Evolutionary conservation across 805 yeast genomes (phyloP), one percentile per base, ranked within the genome.

Genomic region (Debaryomyces castellii): DNA sequence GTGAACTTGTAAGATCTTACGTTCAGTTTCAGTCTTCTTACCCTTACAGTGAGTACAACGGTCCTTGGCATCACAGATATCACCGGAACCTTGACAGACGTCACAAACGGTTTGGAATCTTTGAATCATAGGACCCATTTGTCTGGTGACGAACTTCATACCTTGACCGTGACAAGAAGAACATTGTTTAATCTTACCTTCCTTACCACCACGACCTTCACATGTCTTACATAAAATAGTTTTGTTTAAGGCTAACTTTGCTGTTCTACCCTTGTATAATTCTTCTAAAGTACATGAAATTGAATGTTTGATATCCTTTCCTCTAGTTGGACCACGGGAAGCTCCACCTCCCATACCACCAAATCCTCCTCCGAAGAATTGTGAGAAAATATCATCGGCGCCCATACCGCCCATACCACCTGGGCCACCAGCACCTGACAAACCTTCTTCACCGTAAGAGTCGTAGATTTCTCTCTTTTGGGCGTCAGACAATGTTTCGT

Each of bases 91-190:
- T 54, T 82, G 73, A 83, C 99, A 94, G 48, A 71, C 84, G 57
- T 87, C 92, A 86, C 99, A 94, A 44, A 82, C 83, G 39, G 95
- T 83, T 76, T 94, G 98, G 82, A 88, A 88, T 78, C 97, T 87
- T 77, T 94, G 99, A 62, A 94, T 87, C 91, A 94, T 89, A 55
- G 96, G 97, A 58, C 99, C 99, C 97, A 94, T 91, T 73, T 94
- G 98, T 76, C 96, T 87, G 43, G 97, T 89, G 55, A 90, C 86
- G 54, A 92, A 85, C 70, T 82, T 88, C 68, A 85, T 72, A 80
- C 99, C 99, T 59, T 80, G 78, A 70, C 99, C 99, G 63, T 81
- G 80, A 83, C 99, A 94, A 33, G 82, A 66, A 43, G 82, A 54
- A 83, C 99, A 94, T 59, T 82, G 82, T 76, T 86, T 87, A 53